Percentiles rank a stretch among this genome's conserved stretches.
Conservation (phyloP, 805 yeast genomes). For the Sugiyamaella floridensis region DNA sequence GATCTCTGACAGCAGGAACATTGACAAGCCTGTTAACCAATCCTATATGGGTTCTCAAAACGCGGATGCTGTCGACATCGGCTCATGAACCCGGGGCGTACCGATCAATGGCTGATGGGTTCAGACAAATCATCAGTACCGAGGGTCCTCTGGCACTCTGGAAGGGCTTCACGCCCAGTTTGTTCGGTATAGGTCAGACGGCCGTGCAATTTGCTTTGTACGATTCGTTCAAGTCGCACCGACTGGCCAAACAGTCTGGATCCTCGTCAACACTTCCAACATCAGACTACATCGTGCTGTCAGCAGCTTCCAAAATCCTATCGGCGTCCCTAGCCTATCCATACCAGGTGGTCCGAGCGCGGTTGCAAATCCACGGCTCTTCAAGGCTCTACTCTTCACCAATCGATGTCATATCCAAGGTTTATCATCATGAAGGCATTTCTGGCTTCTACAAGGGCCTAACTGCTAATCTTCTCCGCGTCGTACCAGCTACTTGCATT, state of each 20-base stretch:
- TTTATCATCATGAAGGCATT: slow-evolving; percentile 48
- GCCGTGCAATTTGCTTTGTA: slow-evolving; percentile 82
- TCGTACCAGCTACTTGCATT: slow-evolving; percentile 87
- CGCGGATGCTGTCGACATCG: slow-evolving; percentile 65
- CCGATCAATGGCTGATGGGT: slow-evolving; percentile 50
- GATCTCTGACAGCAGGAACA: slow-evolving; percentile 68
- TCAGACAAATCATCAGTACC: slow-evolving; percentile 37
- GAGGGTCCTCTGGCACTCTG: slow-evolving; percentile 63
- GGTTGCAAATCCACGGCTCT: slow-evolving; percentile 52
- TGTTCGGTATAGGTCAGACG: slow-evolving; percentile 82
- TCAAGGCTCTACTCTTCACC: slow-evolving; percentile 26
- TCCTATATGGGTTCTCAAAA: slow-evolving; percentile 94
- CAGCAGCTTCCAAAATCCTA: slow-evolving; percentile 60
- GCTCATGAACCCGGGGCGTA: slow-evolving; percentile 44
- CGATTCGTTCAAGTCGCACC: slow-evolving; percentile 55
- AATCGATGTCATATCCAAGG: slow-evolving; percentile 30
- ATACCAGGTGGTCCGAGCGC: slow-evolving; percentile 69
- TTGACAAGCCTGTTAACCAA: slow-evolving; percentile 72
- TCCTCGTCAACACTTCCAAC: slow-evolving; percentile 30
- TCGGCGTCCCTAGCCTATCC: slow-evolving; percentile 74
- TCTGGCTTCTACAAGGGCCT: slow-evolving; percentile 80
- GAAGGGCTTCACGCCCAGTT: slow-evolving; percentile 67
- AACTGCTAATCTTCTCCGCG: slow-evolving; percentile 68
- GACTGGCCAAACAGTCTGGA: background rate
- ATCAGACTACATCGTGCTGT: slow-evolving; percentile 54